A percentile compares a stretch with the other conserved stretches of the same genome.
Conservation (phyloP, 306 rosid genomes). For the Malus orientalis region DNA sequence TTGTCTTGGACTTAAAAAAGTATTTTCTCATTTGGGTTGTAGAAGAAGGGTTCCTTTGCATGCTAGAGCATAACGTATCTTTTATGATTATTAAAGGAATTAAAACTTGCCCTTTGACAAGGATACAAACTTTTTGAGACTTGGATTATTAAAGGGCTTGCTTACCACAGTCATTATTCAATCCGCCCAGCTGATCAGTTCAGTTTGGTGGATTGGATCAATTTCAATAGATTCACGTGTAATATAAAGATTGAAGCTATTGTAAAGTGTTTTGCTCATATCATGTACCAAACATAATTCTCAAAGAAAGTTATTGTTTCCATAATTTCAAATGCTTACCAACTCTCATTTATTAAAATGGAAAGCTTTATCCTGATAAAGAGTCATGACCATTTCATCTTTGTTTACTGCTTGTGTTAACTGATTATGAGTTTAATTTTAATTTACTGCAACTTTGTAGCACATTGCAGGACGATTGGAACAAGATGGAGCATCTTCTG, state of each 20-base stretch:
- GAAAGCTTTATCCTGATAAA: background rate
- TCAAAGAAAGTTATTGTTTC: background rate
- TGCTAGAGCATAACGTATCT: background rate
- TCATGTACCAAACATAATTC: background rate
- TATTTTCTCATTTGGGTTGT: background rate
- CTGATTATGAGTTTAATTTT: constrained; percentile 31
- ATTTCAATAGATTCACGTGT: background rate
- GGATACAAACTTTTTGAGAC: background rate
- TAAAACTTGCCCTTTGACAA: background rate
- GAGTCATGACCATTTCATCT: background rate
- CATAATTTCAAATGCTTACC: background rate
- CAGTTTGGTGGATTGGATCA: background rate
- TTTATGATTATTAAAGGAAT: background rate
- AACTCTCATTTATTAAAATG: background rate
- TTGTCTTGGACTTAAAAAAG: background rate
- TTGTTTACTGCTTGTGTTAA: background rate
- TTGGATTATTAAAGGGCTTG: background rate
- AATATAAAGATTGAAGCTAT: background rate
- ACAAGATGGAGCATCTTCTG: constrained; percentile 58
- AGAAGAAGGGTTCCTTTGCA: background rate
- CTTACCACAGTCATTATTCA: background rate
- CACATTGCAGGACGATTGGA: constrained; percentile 89
- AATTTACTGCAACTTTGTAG: constrained; percentile 53
- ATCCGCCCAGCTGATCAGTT: background rate
- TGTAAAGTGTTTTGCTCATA: background rate